Percentiles rank a stretch among this genome's conserved stretches.
These are phyloP conservation scores for Chlamydomonas schloesseri DNA, from an alignment of 139 green algal species.

Conservation along the genomic window DNA sequence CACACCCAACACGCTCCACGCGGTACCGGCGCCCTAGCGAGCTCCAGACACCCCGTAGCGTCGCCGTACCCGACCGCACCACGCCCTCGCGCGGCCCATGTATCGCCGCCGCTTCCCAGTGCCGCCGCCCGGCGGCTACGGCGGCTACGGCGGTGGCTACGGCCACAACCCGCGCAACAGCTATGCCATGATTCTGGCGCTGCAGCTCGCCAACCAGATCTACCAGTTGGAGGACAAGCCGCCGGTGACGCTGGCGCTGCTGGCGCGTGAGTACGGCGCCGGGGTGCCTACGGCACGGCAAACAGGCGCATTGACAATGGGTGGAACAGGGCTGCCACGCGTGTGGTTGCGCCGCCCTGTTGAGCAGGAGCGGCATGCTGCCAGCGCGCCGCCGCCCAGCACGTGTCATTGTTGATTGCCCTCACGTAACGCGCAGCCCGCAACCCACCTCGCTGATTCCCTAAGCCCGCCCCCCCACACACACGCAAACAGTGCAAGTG, in stretches of 20 bases:
- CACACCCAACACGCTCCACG: no score
- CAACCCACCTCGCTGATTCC: not conserved
- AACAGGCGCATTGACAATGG: not conserved
- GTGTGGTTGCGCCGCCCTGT: no score
- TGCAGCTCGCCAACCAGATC: slow-evolving; percentile 67
- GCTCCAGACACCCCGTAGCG: no score
- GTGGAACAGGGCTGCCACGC: no score
- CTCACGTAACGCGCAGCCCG: no score
- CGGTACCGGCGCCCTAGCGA: no score
- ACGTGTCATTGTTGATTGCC: no score
- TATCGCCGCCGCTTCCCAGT: not conserved
- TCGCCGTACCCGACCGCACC: no score
- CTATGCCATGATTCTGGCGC: slow-evolving; percentile 55
- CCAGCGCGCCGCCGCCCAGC: no score
- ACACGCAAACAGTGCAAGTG: slow-evolving; percentile 21
- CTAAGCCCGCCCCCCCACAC: not conserved
- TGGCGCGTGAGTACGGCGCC: slow-evolving; percentile 58
- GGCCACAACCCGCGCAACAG: not conserved
- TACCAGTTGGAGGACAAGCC: slow-evolving; percentile 70
- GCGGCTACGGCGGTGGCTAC: not conserved
- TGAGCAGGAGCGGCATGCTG: no score
- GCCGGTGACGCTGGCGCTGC: slow-evolving; percentile 73
- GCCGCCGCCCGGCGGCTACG: not conserved
- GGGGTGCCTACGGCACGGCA: not conserved
- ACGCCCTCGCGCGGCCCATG: not conserved